Conservation (phyloP, 345 rosid genomes). For the Ricinus communis region DNA sequence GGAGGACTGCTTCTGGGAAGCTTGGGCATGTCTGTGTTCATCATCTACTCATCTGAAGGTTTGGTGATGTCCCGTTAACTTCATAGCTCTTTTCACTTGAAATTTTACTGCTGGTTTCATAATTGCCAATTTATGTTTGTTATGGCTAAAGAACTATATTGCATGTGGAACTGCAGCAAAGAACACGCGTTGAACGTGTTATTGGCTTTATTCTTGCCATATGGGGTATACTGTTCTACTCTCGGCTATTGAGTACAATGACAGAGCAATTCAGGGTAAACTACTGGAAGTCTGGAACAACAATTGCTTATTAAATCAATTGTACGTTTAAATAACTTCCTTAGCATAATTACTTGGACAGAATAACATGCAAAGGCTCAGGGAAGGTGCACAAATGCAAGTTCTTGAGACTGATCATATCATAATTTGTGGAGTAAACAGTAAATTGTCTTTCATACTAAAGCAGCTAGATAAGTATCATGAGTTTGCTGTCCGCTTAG, state of each 20-base stretch:
- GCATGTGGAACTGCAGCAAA: constrained; percentile 71
- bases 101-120: constrained; percentile 6
- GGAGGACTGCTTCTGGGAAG: constrained; percentile 97
- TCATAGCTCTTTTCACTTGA: constrained; percentile 7
- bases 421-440: constrained; percentile 81
- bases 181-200: constrained; percentile 78
- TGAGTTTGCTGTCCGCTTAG: constrained; percentile 84
- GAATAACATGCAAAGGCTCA: constrained; percentile 85
- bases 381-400: constrained; percentile 98
- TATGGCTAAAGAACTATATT: constrained; percentile 29
- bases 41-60: constrained; percentile 92
- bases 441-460: constrained; percentile 74
- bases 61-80: constrained; percentile 21
- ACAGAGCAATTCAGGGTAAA: constrained; percentile 91
- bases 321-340: constrained; percentile 19
- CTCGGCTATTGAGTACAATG: constrained; percentile 95
- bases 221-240: constrained; percentile 93
- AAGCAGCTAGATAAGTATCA: constrained; percentile 91
- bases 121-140: constrained; percentile 12
- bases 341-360: constrained; percentile 34
- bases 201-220: constrained; percentile 84
- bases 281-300: constrained; percentile 22
- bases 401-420: constrained; percentile 91
- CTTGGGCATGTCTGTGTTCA: constrained; percentile 94
- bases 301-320: constrained; percentile 11